Evolutionary conservation across 2,329 filamentous ascomycete genomes (phyloP), one percentile per base, ranked within the genome.

Genomic region (Whalleya microplaca): DNA sequence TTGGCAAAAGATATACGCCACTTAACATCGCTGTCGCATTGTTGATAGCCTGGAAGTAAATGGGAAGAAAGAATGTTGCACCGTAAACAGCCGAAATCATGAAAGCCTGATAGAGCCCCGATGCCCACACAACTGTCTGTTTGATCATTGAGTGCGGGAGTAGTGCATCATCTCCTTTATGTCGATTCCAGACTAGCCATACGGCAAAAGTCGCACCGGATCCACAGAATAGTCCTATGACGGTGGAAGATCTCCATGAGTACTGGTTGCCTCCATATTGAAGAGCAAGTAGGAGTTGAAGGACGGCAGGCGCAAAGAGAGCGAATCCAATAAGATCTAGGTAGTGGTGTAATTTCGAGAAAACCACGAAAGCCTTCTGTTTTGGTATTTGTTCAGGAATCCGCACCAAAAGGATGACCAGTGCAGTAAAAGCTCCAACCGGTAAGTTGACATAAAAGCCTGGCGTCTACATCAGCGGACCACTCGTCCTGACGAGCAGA

Each of bases 11-110:
- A 51, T 61, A 57, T 4, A 69, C 57, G 9, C 67, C 68, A 43
- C 67, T 68, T 16, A 51, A 41, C 9, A 66, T 58, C 2, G 64
- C 53, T 7, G 32, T 48, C 18, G 45, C 55, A 9, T 50, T 55
- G 19, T 56, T 59, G 49, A 74, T 50, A 53, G 69, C 55, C 58
- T 73, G 64, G 65, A 73, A 69, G 63, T 66, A 71, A 27, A 71
- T 56, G 2, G 69, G 68, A 5, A 70, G 57, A 42, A 55, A 64
- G 44, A 48, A 66, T 6, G 46, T 47, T 2, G 45, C 29, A 3
- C 65, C 59, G 32, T 63, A 68, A 5, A 64, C 51, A 7, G 55
- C 45, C 5, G 59, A 42, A 0, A 65, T 47, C 21, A 58, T 48
- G 14, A 67, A 66, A 16, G 64, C 62, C 1, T 63, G 45, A 42